Conservation (phyloP, 1,139 yeast genomes). For the Zygosaccharomyces sapae region DNA sequence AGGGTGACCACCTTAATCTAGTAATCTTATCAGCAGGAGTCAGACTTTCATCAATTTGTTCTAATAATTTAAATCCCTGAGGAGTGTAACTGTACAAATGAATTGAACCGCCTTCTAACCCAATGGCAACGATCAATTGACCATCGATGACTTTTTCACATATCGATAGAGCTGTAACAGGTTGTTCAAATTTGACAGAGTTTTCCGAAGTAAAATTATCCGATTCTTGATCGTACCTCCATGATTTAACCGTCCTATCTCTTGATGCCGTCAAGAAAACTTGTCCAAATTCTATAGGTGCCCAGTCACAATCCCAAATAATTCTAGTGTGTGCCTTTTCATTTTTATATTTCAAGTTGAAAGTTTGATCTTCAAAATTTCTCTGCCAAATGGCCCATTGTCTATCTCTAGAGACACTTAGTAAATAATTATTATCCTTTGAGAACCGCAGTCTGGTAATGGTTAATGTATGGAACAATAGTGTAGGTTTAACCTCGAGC, state of each 20-base stretch:
- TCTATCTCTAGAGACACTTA: constrained; percentile 89
- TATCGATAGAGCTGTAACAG: constrained; percentile 74
- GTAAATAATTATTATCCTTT: constrained; percentile 58
- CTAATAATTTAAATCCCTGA: constrained; percentile 34
- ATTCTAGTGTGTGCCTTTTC: constrained; percentile 85
- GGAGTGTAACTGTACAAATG: constrained; percentile 35
- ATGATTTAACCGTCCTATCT: constrained; percentile 71
- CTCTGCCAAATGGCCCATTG: constrained; percentile 75
- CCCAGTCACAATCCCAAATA: constrained; percentile 94
- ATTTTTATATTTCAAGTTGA: constrained; percentile 44
- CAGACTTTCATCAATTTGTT: constrained; percentile 38
- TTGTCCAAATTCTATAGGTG: constrained; percentile 42
- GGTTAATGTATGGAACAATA: constrained; percentile 73
- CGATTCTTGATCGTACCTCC: constrained; percentile 45
- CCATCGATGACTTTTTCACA: constrained; percentile 35
- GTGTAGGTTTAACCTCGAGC: constrained; percentile 50
- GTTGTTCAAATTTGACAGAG: constrained; percentile 43
- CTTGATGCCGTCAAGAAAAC: constrained; percentile 80
- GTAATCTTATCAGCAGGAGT: constrained; percentile 61
- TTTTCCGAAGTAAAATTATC: constrained; percentile 26
- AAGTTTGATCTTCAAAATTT: constrained; percentile 39
- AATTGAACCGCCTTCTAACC: constrained; percentile 65
- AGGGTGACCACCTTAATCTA: constrained; percentile 51
- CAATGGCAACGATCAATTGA: constrained; percentile 52
- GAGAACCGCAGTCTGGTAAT: constrained; percentile 80